Evolutionary conservation across 306 rosid species (phyloP).

Genomic region (Amphicarpaea edgeworthii): DNA sequence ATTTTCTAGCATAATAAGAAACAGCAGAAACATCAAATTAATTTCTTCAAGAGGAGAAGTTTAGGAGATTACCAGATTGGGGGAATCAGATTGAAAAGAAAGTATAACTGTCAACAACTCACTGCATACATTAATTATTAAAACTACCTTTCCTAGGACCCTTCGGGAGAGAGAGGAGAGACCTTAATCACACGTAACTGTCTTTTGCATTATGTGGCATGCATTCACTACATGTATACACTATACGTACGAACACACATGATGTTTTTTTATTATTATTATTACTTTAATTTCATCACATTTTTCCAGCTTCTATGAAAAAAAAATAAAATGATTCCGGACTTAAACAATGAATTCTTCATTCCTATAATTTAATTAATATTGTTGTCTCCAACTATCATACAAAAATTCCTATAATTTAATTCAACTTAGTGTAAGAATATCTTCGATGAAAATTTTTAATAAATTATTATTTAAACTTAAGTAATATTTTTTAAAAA

Average conservation of each 20-base stretch:
- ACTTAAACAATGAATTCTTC: too few species aligned
- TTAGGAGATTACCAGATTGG: constrained; percentile 15
- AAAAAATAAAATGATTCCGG: background rate
- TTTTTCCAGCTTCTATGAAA: background rate
- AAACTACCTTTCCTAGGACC: background rate
- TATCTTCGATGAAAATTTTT: too few species aligned
- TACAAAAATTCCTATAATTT: too few species aligned
- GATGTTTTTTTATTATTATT: too few species aligned
- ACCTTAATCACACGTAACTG: constrained; percentile 40
- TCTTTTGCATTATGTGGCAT: background rate
- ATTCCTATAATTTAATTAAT: too few species aligned
- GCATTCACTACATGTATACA: background rate
- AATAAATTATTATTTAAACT: too few species aligned
- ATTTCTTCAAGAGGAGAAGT: constrained; percentile 16
- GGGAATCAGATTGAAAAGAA: constrained; percentile 35
- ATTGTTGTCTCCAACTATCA: too few species aligned
- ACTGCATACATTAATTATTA: background rate
- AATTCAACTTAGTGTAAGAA: too few species aligned
- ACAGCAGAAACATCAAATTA: constrained; percentile 28
- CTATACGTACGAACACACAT: background rate
- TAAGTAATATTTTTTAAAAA: too few species aligned
- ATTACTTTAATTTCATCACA: too few species aligned
- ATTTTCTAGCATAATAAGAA: constrained; percentile 29
- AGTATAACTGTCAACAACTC: constrained; percentile 31
- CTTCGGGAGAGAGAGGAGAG: constrained; percentile 22